phyloP scores from a whole-genome alignment of 1,139 yeast genomes.

The Casaregolazyma suthepensis region DNA sequence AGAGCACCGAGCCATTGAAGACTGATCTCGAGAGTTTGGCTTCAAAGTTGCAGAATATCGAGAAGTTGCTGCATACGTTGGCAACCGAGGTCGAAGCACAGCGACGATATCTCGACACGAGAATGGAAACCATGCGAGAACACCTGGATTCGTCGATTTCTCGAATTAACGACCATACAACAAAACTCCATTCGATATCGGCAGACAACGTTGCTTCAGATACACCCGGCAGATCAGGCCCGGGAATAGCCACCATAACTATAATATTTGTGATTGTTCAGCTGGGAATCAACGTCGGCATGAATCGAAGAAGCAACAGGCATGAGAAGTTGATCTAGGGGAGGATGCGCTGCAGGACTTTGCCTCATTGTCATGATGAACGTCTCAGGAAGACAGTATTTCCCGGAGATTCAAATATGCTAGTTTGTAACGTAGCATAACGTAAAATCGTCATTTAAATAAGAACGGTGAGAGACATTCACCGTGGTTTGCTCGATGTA shows the following conservation, averaged over 20 bases:
- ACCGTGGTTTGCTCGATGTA: no score
- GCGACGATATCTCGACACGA: conserved; percentile 7
- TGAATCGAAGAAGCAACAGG: conserved; percentile 25
- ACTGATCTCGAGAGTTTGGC: not conserved
- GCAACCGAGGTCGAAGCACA: conserved; percentile 4
- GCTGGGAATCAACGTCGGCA: conserved; percentile 24
- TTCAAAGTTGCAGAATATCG: not conserved
- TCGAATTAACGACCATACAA: conserved; percentile 6
- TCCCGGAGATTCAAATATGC: no score
- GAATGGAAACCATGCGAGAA: conserved; percentile 5
- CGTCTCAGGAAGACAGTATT: not conserved
- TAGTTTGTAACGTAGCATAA: no score
- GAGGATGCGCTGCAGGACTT: not conserved
- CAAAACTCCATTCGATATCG: conserved; percentile 9
- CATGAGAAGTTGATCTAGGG: conserved; percentile 28
- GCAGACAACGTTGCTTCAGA: conserved; percentile 21
- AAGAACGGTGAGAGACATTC: no score
- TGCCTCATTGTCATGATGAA: not conserved
- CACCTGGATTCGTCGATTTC: conserved; percentile 5
- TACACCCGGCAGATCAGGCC: conserved; percentile 27
- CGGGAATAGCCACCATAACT: conserved; percentile 26
- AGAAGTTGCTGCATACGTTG: not conserved
- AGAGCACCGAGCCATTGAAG: not conserved
- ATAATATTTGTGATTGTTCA: conserved; percentile 26
- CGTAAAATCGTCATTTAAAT: no score